Conservation (phyloP, 495 filamentous ascomycete genomes). For the Xanthoparmelia taractica region DNA sequence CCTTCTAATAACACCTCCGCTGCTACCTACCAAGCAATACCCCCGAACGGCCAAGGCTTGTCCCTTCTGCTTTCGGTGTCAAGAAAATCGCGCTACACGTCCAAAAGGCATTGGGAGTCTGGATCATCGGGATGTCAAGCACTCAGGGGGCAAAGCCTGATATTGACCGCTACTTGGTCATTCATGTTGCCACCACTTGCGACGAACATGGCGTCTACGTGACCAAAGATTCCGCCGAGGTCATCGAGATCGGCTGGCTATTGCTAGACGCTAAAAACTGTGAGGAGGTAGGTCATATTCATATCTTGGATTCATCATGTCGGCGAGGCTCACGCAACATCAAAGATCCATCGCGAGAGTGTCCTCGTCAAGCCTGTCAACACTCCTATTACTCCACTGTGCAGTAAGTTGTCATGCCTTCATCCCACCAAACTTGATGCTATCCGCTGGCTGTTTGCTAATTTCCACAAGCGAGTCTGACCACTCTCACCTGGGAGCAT, state of each 20-base stretch:
- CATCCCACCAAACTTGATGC: conserved; percentile 16
- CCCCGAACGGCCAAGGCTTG: not conserved
- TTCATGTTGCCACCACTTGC: conserved; percentile 97
- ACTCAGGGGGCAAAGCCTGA: conserved; percentile 40
- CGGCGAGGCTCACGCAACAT: conserved; percentile 2
- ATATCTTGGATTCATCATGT: not conserved
- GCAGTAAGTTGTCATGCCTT: conserved; percentile 66
- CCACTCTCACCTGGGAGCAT: conserved; percentile 97
- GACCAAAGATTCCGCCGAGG: conserved; percentile 96
- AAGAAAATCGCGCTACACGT: conserved; percentile 10
- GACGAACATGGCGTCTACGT: conserved; percentile 99
- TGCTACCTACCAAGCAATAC: not conserved
- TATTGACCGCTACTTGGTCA: conserved; percentile 92
- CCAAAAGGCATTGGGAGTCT: conserved; percentile 5
- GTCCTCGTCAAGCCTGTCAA: conserved; percentile 97
- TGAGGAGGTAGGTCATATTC: conserved; percentile 65
- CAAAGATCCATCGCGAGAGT: conserved; percentile 83
- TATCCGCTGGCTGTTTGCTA: conserved; percentile 18
- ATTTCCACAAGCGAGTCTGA: conserved; percentile 70
- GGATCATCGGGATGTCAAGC: conserved; percentile 29
- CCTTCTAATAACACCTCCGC: not conserved
- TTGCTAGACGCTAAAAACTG: conserved; percentile 81
- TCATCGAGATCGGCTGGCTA: conserved; percentile 98
- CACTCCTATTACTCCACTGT: conserved; percentile 94
- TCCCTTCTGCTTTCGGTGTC: conserved; percentile 1